Conservation (phyloP, 2,329 filamentous ascomycete species). For the Cephalotrichum gorgonifer region DNA sequence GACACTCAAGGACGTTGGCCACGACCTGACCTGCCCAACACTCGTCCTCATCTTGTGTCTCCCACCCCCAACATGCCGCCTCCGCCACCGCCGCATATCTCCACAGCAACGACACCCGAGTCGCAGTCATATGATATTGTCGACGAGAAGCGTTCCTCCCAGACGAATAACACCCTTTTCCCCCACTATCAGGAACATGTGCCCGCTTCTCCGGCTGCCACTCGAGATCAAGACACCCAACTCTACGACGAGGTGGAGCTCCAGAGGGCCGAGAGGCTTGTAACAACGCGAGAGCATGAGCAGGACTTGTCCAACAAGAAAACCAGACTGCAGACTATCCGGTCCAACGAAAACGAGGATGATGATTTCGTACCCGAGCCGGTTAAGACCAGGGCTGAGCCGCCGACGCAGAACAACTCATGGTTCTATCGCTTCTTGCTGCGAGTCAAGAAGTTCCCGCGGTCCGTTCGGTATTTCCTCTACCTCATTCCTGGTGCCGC, state of each 20-base stretch:
- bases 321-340: neutral
- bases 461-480: constrained; percentile 35
- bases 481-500: constrained; percentile 35
- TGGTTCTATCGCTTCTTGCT: constrained; percentile 28
- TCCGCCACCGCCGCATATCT: neutral
- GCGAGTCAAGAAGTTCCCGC: constrained; percentile 37
- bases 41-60: neutral
- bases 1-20: neutral
- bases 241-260: constrained; percentile 39
- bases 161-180: constrained; percentile 8
- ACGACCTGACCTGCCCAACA: neutral
- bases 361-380: too few relatives aligned
- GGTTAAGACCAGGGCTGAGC: too few relatives aligned
- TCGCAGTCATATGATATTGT: neutral
- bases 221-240: constrained; percentile 12
- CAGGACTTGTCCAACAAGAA: neutral
- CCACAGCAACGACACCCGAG: neutral
- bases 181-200: neutral
- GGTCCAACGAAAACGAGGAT: constrained; percentile 9
- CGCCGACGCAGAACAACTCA: neutral
- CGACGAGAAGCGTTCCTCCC: constrained; percentile 11
- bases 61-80: neutral
- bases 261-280: constrained; percentile 32
- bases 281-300: constrained; percentile 32
- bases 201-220: neutral